Percentiles rank a stretch among this genome's conserved stretches.
These are phyloP conservation scores for Daldinia childiae DNA, from an alignment of 495 filamentous ascomycete species.

Conservation along the genomic window DNA sequence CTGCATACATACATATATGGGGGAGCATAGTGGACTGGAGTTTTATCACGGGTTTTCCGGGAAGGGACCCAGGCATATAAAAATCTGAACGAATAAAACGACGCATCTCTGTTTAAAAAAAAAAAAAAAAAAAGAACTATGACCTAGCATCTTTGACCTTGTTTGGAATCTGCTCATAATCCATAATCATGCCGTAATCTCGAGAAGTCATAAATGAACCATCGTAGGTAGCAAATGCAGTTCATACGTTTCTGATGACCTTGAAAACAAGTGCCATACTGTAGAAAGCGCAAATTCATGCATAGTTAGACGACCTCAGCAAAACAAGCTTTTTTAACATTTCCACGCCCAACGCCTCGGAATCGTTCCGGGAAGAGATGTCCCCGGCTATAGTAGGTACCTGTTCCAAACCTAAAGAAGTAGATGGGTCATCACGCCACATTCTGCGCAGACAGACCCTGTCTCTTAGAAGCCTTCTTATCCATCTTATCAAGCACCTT, in stretches of 20 bases:
- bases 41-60: constrained; percentile 18
- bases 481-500: neutral
- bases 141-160: neutral
- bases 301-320: too few species aligned
- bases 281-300: neutral
- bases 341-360: neutral
- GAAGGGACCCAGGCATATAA: neutral
- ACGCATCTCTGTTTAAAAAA: constrained; percentile 19
- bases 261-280: neutral
- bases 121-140: neutral
- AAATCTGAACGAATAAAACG: constrained; percentile 4
- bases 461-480: neutral
- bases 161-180: neutral
- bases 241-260: neutral
- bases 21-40: constrained; percentile 15
- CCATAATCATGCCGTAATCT: neutral
- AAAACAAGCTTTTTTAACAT: neutral
- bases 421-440: neutral
- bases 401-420: too few species aligned
- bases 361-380: neutral
- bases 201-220: neutral
- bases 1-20: constrained; percentile 16
- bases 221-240: neutral
- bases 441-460: neutral
- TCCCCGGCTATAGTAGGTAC: neutral